Base-by-base conservation (phyloP, 352 stramenopile species). In the Globisporangium paddicum region DNA sequence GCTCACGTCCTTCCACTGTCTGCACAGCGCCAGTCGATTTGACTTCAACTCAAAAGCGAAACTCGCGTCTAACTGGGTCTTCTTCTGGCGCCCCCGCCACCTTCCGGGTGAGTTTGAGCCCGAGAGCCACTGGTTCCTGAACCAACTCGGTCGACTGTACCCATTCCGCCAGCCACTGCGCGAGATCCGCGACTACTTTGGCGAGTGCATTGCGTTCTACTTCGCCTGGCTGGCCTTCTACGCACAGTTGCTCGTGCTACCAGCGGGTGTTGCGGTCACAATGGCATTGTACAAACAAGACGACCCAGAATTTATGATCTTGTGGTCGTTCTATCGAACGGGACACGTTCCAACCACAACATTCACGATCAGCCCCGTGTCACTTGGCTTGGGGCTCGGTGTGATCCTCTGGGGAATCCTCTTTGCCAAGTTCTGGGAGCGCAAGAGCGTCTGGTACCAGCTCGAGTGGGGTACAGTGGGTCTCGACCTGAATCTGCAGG, bases 151-250 rank as follows among this genome's bases (percentile, higher is more conserved):
- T 8, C 69, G 79, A 1, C 26, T 74, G 5, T 65, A 66, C 16
- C 76, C 79, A 10, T 84, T 93, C 41, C 75, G 71, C 0, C 88
- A 96, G 63, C 89, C 89, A 2, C 66, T 96, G 2, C 79, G 88
- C 51, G 44, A 67, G 35, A 72, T 97, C 2, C 71, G 78, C 10
- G 73, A 93, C 54, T 97, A 97, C 64, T 96, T 95, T 72, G 90
- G 89, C 25, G 87, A 97, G 55, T 59, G 68, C 23, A 73, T 96
- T 28, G 90, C 80, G 21, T 97, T 96, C 50, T 97, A 96, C 77
- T 97, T 97, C 71, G 90, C 89, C 16, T 97, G 87, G 78, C 58
- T 95, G 23, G 71, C 72, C 3, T 86, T 87, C 38, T 96, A 96
- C 71, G 87, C 71, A 2, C 77, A 86, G 57, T 79, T 85, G 63